Evolutionary conservation across 83 land plant species (phyloP).

Genomic region (Isoetes engelmannii): DNA sequence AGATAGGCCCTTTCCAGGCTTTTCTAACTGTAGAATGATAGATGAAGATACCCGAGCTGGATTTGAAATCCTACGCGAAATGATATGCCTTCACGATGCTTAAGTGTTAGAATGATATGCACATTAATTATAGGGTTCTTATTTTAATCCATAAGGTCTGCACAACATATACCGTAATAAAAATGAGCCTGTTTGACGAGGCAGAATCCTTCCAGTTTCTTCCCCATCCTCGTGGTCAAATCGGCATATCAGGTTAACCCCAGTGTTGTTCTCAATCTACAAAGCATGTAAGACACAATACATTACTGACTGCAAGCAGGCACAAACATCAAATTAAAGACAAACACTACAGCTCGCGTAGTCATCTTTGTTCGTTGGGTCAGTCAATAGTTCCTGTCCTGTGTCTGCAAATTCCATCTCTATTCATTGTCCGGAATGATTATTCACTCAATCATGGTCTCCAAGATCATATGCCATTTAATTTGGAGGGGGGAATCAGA

Average conservation of each 20-base stretch:
- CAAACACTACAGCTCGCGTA: too few relatives aligned
- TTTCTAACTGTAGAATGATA: conserved; percentile 43
- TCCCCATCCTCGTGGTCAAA: conserved; percentile 35
- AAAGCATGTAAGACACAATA: neutral
- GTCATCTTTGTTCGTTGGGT: too few relatives aligned
- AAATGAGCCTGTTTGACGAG: conserved; percentile 47
- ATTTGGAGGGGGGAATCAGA: too few relatives aligned
- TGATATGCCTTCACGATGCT: conserved; percentile 25
- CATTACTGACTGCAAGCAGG: too few relatives aligned
- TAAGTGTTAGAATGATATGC: conserved; percentile 1
- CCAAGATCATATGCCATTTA: too few relatives aligned
- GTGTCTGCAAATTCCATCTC: too few relatives aligned
- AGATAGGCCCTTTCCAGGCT: conserved; percentile 40
- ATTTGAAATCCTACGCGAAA: conserved; percentile 32
- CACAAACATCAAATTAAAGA: too few relatives aligned
- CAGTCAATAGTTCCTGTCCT: too few relatives aligned
- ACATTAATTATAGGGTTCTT: neutral
- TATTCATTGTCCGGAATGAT: too few relatives aligned
- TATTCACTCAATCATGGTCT: too few relatives aligned
- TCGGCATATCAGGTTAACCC: conserved; percentile 51
- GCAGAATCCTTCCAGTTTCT: conserved; percentile 31
- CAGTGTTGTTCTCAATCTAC: conserved; percentile 71
- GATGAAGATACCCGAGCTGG: conserved; percentile 29
- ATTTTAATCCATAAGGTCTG: conserved; percentile 1
- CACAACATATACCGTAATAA: conserved; percentile 48